Base-by-base conservation (phyloP, 1,139 yeast species). In the Meyerozyma elateridarum region DNA sequence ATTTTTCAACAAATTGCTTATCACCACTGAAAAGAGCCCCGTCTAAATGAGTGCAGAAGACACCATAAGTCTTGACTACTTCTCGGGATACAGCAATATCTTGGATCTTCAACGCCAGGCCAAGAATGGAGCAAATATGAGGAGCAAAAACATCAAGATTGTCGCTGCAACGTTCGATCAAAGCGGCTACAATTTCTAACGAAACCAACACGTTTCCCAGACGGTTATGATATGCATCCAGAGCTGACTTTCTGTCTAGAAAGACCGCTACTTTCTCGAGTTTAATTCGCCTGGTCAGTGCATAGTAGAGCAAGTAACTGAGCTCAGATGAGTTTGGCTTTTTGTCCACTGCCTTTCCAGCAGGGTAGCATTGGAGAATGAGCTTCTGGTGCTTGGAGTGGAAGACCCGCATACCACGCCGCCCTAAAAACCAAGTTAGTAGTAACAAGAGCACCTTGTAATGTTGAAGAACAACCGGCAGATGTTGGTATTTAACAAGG, bases 291-390 rank as follows among this genome's bases (percentile, higher is more conserved):
- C 97, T 70, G 6, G 96, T 83, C 26, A 94, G 80, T n/a, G 95
- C 96, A 55, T 89, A 89, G 63, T 85, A 91, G 25, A 89, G 61
- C 45, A 91, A 68, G 54, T 88, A 88, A 38, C 95, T 83, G 32
- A 93, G 68, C 55, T 91, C 97, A 11, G 95, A 85, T 2, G 94
- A 78, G 54, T 89, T 89, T 8, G 98, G 95, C 46, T 83, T 81
- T 60, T 88, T 88, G 47, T 88, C 96, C 5, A 74, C 71, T 6
- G 79, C 81, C 40, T 85, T 72, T 2, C 97, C 96, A 2, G 93
- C 76, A 3, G 96, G 98, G 54, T 89, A 91, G 63, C 98, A 91
- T 54, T 85, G 95, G 35, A 84, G 73, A 27, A 91, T 85, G 49
- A 89, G 70, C 51, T 84, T 81, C 57, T 88, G 96, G 55, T 89